Base-by-base conservation (phyloP, 352 stramenopile genomes). In the Globisporangium cystogenes region DNA sequence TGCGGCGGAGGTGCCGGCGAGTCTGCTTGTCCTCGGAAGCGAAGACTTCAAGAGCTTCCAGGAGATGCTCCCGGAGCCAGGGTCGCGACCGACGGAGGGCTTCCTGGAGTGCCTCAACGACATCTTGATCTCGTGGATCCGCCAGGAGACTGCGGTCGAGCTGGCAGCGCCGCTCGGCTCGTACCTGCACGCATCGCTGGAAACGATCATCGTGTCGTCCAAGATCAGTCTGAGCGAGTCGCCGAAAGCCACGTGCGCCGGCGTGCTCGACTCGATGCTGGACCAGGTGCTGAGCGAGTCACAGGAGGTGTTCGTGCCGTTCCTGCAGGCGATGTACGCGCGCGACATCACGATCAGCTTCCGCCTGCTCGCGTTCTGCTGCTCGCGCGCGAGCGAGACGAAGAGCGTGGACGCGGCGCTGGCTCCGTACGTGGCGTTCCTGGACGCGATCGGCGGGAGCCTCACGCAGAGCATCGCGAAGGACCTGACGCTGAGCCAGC, bases 61-160 rank as follows among this genome's bases (percentile, higher is more conserved):
- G 57, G 65, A 90, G 37, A 75, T 72, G 60, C 76, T 90, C 48
- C 76, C 75, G 3, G 73, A 86, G 29, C 78, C 78, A 5, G 81
- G 68, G 29, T 82, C 70, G 11, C 64, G 73, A 23, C 78, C 78
- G 0, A 82, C 78, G 0, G 78, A 92, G 50, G 77, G 72, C 23
- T 93, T 93, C 46, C 47, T 93, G 20, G 79, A 90, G 57, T 87
- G 74, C 8, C 62, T 92, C 36, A 92, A 92, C 51, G 81, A 92
- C 51, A 86, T 91, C 62, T 60, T 91, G 20, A 89, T 89, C 60
- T 88, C 72, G 29, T 92, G 82, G 82, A 89, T 86, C 60, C 78
- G 79, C 4, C 76, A 87, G 65, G 68, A 85, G 35, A 93, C 87
- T 45, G 77, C 77, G 1, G 64, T 85, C 10, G 79, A 88, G 46